Percentiles rank a stretch among this genome's conserved stretches.
These are phyloP conservation scores for Quercus tomentella DNA, from an alignment of 331 rosid species.

Conservation along the genomic window DNA sequence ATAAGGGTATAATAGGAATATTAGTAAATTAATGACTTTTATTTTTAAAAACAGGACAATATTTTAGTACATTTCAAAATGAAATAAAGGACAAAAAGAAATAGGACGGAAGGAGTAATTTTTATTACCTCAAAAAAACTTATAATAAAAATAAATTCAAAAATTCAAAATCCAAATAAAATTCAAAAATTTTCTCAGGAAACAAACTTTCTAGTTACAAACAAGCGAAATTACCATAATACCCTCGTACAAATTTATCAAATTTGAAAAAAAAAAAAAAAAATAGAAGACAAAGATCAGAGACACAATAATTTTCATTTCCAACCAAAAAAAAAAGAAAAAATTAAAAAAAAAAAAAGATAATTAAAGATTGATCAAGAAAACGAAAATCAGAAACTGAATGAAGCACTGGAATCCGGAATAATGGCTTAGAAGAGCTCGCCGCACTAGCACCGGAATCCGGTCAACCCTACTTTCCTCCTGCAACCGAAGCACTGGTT, in stretches of 20 bases:
- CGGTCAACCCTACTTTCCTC: constrained; percentile 74
- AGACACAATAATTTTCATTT: constrained; percentile 44
- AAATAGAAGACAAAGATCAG: background rate
- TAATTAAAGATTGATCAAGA: constrained; percentile 33
- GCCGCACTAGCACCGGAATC: constrained; percentile 89
- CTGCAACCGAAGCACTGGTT: constrained; percentile 79
- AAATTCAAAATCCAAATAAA: no score
- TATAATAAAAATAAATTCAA: no score
- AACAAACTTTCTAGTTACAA: no score
- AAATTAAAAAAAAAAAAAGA: background rate
- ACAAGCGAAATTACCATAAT: background rate
- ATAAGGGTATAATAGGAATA: no score
- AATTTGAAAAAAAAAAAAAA: background rate
- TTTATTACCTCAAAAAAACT: no score
- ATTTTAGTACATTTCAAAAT: no score
- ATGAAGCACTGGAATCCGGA: no score
- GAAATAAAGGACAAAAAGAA: no score
- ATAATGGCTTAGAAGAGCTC: constrained; percentile 38
- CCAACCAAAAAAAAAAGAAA: background rate
- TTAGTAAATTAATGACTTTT: no score
- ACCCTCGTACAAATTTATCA: background rate
- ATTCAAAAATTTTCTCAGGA: no score
- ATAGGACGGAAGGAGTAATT: no score
- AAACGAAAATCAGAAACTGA: constrained; percentile 22
- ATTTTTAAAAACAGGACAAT: no score